Evolutionary conservation across 2,329 filamentous ascomycete species (phyloP).

Genomic region (Apiospora malaysiana): DNA sequence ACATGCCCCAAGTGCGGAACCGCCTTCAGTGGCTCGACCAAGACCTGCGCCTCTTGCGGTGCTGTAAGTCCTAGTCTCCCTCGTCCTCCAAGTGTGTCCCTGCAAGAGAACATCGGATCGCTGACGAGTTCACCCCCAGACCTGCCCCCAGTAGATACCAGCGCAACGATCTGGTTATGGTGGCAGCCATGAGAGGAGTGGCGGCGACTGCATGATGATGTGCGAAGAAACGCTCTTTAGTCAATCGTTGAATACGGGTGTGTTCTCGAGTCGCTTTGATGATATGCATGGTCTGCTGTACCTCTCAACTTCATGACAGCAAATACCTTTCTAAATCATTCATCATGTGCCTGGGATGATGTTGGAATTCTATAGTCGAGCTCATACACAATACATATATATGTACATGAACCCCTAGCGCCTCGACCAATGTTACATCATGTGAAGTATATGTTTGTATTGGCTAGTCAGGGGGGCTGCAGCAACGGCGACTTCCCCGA

Average conservation of each 20-base stretch:
- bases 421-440: background rate
- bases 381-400: background rate
- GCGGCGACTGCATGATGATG: background rate
- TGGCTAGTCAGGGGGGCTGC: background rate
- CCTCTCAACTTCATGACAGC: background rate
- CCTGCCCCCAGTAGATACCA: slow-evolving; percentile 31
- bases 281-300: background rate
- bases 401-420: background rate
- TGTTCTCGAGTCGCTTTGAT: too few species aligned
- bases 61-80: slow-evolving; percentile 46
- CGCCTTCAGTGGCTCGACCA: slow-evolving; percentile 49
- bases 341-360: background rate
- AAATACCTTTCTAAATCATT: too few species aligned
- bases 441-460: background rate
- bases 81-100: slow-evolving; percentile 5
- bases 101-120: background rate
- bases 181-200: background rate
- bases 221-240: background rate
- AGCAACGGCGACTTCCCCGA: background rate
- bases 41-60: slow-evolving; percentile 62
- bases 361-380: background rate
- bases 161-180: background rate
- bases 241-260: too few species aligned
- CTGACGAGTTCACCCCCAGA: slow-evolving; percentile 23
- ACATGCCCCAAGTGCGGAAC: slow-evolving; percentile 63